Conservation (phyloP, 2,329 filamentous ascomycete genomes). For the Colletotrichum musicola region DNA sequence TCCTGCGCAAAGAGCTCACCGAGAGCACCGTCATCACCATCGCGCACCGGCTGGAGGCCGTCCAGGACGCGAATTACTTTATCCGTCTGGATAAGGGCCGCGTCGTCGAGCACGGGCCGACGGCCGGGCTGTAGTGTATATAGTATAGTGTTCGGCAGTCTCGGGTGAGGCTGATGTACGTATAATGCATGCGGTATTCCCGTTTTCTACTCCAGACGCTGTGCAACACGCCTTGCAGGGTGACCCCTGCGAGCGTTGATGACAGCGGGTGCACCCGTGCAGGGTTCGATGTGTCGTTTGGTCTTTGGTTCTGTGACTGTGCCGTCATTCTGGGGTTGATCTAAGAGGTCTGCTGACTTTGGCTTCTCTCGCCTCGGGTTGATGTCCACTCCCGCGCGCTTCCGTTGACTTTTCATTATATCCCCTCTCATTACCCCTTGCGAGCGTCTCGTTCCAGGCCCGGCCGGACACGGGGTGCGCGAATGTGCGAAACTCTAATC, state of each 20-base stretch:
- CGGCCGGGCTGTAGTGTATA: constrained; percentile 30
- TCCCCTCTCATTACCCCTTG: too few relatives aligned
- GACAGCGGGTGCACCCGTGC: constrained; percentile 27
- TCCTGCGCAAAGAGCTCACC: constrained; percentile 66
- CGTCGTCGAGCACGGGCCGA: constrained; percentile 63
- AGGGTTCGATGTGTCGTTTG: constrained; percentile 3
- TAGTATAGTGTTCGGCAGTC: background rate
- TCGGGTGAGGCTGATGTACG: background rate
- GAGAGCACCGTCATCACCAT: constrained; percentile 74
- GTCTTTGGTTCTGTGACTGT: background rate
- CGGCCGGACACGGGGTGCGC: constrained; percentile 18
- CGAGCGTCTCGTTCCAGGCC: too few relatives aligned
- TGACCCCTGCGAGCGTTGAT: constrained; percentile 20
- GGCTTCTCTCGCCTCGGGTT: too few relatives aligned
- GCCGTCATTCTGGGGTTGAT: too few relatives aligned
- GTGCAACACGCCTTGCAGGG: background rate
- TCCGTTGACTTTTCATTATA: too few relatives aligned
- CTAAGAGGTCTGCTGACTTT: too few relatives aligned
- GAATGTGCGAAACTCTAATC: constrained; percentile 33
- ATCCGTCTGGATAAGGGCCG: constrained; percentile 65
- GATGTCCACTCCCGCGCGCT: too few relatives aligned
- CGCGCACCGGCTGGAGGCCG: constrained; percentile 74
- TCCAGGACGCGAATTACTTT: constrained; percentile 68
- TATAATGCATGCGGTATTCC: constrained; percentile 27
- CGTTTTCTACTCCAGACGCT: constrained; percentile 16